These are phyloP conservation scores for Solanum bulbocastanum DNA, from an alignment of 257 asterid species.

Conservation along the genomic window DNA sequence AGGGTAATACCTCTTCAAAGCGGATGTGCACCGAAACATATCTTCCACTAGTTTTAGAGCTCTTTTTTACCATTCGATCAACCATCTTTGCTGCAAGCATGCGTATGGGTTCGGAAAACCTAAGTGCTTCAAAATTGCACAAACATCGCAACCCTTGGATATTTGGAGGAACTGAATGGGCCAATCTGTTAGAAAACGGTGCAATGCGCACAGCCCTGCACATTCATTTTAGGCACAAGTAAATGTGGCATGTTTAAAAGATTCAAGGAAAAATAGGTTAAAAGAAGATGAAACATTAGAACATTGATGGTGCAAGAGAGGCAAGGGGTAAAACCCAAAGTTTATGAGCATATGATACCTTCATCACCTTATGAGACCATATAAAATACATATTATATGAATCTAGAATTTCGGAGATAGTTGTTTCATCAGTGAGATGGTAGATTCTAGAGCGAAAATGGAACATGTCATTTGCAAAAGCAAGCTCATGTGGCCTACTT, in stretches of 20 bases:
- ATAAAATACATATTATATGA: background rate
- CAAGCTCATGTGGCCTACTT: background rate
- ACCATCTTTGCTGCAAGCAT: slow-evolving; percentile 97
- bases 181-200: slow-evolving; percentile 97
- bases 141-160: slow-evolving; percentile 87
- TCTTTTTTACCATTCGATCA: slow-evolving; percentile 77
- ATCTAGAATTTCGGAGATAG: background rate
- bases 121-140: slow-evolving; percentile 91
- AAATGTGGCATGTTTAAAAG: background rate
- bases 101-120: slow-evolving; percentile 90
- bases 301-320: background rate
- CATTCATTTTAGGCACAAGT: slow-evolving; percentile 7
- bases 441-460: background rate
- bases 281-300: background rate
- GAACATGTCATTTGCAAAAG: background rate
- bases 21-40: slow-evolving; percentile 93
- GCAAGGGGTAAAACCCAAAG: background rate
- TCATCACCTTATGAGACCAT: background rate
- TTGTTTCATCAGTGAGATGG: background rate
- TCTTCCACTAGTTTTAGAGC: slow-evolving; percentile 65
- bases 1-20: slow-evolving; percentile 74
- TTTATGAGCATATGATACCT: background rate
- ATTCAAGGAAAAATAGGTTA: background rate
- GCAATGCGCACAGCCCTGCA: slow-evolving; percentile 98
- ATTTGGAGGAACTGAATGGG: slow-evolving; percentile 82